Evolutionary conservation across 768 basidiomycete species (phyloP).

Genomic region (Gloeopeniophorella convolvens): DNA sequence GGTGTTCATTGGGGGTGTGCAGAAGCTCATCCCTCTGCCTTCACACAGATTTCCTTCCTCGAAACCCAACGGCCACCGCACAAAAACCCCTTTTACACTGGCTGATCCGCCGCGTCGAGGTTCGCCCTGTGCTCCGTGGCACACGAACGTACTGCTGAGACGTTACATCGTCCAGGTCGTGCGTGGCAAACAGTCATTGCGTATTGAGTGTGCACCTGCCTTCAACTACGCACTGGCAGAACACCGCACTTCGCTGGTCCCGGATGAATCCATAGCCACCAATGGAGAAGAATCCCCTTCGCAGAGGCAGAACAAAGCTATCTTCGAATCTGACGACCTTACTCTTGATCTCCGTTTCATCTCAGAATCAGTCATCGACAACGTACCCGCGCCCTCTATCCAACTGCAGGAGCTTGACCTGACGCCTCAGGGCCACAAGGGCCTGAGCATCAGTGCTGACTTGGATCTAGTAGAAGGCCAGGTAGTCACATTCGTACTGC

Average conservation of each 20-base stretch:
- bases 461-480: slow-evolving; percentile 78
- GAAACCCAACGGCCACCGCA: slow-evolving; percentile 37
- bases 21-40: slow-evolving; percentile 12
- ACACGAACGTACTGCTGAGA: not conserved
- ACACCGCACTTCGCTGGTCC: slow-evolving; percentile 57
- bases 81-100: slow-evolving; percentile 70
- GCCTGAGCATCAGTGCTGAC: slow-evolving; percentile 51
- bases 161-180: slow-evolving; percentile 46
- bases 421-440: slow-evolving; percentile 66
- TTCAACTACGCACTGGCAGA: slow-evolving; percentile 87
- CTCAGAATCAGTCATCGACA: slow-evolving; percentile 47
- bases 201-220: slow-evolving; percentile 89
- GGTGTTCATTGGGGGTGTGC: not conserved
- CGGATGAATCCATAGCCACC: slow-evolving; percentile 39
- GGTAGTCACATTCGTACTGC: slow-evolving; percentile 79
- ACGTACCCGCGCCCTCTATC: slow-evolving; percentile 45
- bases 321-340: slow-evolving; percentile 55
- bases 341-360: slow-evolving; percentile 75
- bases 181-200: slow-evolving; percentile 72
- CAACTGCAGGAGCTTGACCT: slow-evolving; percentile 58
- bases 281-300: slow-evolving; percentile 19
- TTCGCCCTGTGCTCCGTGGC: slow-evolving; percentile 20
- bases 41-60: slow-evolving; percentile 86
- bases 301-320: slow-evolving; percentile 45
- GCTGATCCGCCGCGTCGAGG: slow-evolving; percentile 80